Base-by-base conservation (phyloP, 768 basidiomycete species). In the Tricholoma sp. region DNA sequence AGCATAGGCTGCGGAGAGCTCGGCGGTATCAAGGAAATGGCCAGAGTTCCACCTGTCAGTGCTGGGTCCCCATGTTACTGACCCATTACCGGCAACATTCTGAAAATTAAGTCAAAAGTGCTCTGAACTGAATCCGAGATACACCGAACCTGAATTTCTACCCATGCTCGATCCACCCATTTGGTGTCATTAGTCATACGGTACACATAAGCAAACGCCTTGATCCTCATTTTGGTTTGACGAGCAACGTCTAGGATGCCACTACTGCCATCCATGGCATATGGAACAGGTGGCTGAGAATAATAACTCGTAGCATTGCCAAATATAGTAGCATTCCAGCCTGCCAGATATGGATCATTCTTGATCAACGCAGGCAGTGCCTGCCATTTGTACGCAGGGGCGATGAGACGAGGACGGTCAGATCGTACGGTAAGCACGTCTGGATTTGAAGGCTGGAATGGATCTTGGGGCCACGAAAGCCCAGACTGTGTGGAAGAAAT, bases 11-110 rank as follows among this genome's bases (percentile, higher is more conserved):
- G 88, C 84, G 15, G 85, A 85, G 61, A 97, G 79, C 70, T 98
- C 96, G n/a, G 87, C 95, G 17, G 83, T 75, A 68, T 96, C 96
- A 47, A 98, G 85, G 82, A 98, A 98, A 72, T 99, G 97, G 1
- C 48, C 59, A 5, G 85, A 77, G 73, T 98, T 97, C 97, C 96
- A 99, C 65, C 76, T 83, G 55, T 82, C 79, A 52, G 74, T 74
- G 53, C 72, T 71, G 3, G 82, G 77, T 17, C 94, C 94, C 68
- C 91, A 98, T 6, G 70, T 63, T 42, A 64, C 72, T 10, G 85
- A 75, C 56, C 83, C 78, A 62, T 90, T 88, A 6, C 89, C 87
- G 50, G 86, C 85, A 29, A 88, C 89, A 66, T 88, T 90, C 89
- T 89, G 57, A 49, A 18, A 45, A 29, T 24, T 13, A 47, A 37